Conservation (phyloP, 2,329 filamentous ascomycete genomes). For the Aspergillus neoniger region DNA sequence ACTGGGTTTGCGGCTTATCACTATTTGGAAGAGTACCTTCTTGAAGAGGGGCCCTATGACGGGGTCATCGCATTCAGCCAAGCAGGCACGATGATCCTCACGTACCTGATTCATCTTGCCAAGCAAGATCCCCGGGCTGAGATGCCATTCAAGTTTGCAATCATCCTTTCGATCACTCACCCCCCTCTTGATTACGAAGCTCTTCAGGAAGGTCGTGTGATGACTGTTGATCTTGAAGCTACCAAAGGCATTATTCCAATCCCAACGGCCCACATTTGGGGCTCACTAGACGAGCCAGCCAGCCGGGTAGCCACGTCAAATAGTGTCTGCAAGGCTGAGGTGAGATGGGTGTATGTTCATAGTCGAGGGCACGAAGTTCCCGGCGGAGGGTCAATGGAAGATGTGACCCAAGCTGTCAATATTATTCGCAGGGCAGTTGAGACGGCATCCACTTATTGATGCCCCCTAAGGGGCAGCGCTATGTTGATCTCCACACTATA, state of each 20-base stretch:
- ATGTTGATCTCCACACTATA: background rate
- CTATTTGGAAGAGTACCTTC: constrained; percentile 20
- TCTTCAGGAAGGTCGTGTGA: background rate
- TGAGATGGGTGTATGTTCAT: constrained; percentile 18
- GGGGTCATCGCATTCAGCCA: constrained; percentile 32
- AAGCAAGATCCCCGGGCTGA: background rate
- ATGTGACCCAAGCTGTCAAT: constrained; percentile 13
- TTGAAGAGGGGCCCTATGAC: constrained; percentile 31
- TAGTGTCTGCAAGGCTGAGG: constrained; percentile 11
- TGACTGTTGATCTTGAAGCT: background rate
- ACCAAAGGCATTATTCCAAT: constrained; percentile 7
- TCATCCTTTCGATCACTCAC: constrained; percentile 23
- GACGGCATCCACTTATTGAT: background rate
- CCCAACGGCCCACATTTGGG: constrained; percentile 24
- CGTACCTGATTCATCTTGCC: constrained; percentile 8
- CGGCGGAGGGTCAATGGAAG: background rate
- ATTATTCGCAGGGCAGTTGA: constrained; percentile 14
- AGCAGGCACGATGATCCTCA: constrained; percentile 25
- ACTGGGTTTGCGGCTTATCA: constrained; percentile 6
- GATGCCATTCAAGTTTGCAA: constrained; percentile 27
- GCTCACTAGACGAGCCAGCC: constrained; percentile 7
- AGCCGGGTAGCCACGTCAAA: constrained; percentile 4
- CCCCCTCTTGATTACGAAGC: constrained; percentile 12
- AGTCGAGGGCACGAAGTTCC: constrained; percentile 18
- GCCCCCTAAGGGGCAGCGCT: background rate